Conservation (phyloP, 2,329 filamentous ascomycete genomes). For the Coniella lustricola region DNA sequence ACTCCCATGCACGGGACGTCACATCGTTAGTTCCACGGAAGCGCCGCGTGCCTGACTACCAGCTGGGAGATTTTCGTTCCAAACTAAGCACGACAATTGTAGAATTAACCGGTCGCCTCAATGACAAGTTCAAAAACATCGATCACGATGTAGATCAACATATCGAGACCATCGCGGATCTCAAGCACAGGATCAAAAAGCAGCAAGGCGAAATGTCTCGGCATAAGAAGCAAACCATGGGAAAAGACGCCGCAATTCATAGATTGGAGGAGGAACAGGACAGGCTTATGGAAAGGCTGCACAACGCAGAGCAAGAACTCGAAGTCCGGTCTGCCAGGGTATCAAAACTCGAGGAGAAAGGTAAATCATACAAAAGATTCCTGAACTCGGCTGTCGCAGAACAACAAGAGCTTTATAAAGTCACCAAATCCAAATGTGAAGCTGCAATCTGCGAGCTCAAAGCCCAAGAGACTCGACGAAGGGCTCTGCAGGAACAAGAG, state of each 20-base stretch:
- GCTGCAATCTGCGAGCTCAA: constrained; percentile 28
- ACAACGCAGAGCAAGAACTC: constrained; percentile 23
- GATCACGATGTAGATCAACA: not conserved
- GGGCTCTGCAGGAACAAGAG: constrained; percentile 20
- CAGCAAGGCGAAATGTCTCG: constrained; percentile 1
- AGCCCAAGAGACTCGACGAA: constrained; percentile 23
- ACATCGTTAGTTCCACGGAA: not conserved
- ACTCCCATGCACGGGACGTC: not conserved
- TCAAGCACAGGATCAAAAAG: constrained; percentile 2
- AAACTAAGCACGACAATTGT: not conserved
- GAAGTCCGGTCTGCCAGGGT: constrained; percentile 23
- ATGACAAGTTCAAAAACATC: constrained; percentile 1
- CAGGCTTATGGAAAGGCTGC: constrained; percentile 21
- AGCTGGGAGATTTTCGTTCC: not conserved
- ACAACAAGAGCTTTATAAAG: constrained; percentile 36
- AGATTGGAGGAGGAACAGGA: constrained; percentile 23
- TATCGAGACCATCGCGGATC: constrained; percentile 1
- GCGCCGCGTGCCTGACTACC: not conserved
- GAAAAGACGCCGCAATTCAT: constrained; percentile 2
- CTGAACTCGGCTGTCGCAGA: constrained; percentile 40
- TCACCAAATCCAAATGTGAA: constrained; percentile 27
- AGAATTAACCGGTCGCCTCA: constrained; percentile 4
- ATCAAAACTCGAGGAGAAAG: constrained; percentile 28
- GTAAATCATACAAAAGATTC: constrained; percentile 28
- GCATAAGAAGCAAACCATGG: not conserved